A percentile compares a stretch with the other conserved stretches of the same genome.
Conservation (phyloP, 306 rosid species). For the Calophaca sinica region DNA sequence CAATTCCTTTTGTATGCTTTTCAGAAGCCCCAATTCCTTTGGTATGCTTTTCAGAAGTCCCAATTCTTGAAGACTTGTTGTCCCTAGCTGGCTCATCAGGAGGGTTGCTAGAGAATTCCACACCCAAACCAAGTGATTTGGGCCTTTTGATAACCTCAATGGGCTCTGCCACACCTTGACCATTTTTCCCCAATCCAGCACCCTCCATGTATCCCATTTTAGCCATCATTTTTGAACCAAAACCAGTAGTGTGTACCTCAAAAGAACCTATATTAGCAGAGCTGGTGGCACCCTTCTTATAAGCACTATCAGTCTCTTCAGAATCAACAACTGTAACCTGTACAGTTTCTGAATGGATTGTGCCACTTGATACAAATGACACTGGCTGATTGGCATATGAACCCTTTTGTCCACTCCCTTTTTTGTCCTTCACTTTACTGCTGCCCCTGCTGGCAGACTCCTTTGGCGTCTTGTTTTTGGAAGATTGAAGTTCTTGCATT, state of each 20-base stretch:
- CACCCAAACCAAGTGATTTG: conserved; percentile 91
- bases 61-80: conserved; percentile 45
- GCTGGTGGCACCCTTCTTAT: conserved; percentile 44
- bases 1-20: conserved; percentile 82
- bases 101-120: conserved; percentile 61
- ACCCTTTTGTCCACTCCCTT: conserved; percentile 53
- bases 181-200: conserved; percentile 83
- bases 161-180: conserved; percentile 82
- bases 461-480: conserved; percentile 51
- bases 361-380: conserved; percentile 81
- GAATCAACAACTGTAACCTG: conserved; percentile 48
- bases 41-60: conserved; percentile 70
- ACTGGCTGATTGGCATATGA: conserved; percentile 76
- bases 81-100: conserved; percentile 48
- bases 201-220: conserved; percentile 93
- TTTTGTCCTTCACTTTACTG: conserved; percentile 59
- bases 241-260: conserved; percentile 92
- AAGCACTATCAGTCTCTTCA: conserved; percentile 49
- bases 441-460: conserved; percentile 52
- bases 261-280: conserved; percentile 64
- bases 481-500: conserved; percentile 47
- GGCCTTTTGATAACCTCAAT: conserved; percentile 87
- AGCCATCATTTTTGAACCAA: conserved; percentile 97
- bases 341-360: conserved; percentile 58
- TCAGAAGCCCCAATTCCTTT: conserved; percentile 71